phyloP scores from a whole-genome alignment of 257 asterid species.

The Solanum chmielewskii region DNA sequence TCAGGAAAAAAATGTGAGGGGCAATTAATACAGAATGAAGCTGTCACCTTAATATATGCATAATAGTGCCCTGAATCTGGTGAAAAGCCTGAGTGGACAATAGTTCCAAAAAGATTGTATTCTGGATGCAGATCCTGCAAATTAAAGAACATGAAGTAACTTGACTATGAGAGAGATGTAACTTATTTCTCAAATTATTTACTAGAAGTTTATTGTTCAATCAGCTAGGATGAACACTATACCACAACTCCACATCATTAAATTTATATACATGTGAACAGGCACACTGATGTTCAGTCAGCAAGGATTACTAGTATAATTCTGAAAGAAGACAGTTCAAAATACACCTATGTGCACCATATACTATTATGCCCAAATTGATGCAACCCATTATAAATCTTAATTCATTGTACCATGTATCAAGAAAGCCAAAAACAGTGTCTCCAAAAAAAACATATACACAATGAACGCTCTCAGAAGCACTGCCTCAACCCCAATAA shows the following conservation, averaged over 20 bases:
- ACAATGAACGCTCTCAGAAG: background rate
- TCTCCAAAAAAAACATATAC: background rate
- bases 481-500: background rate
- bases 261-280: background rate
- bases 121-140: slow-evolving; percentile 83
- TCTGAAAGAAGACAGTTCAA: background rate
- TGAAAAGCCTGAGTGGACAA: slow-evolving; percentile 94
- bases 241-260: background rate
- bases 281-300: background rate
- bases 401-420: background rate
- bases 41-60: slow-evolving; percentile 84
- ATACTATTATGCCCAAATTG: background rate
- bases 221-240: background rate
- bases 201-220: background rate
- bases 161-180: background rate
- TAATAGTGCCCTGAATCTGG: slow-evolving; percentile 98
- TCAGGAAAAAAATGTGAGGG: background rate
- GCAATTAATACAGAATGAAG: background rate
- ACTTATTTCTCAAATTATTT: background rate
- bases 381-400: background rate
- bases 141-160: slow-evolving; percentile 5
- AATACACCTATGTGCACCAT: background rate
- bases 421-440: background rate
- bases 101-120: slow-evolving; percentile 83
- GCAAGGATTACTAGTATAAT: background rate